These are phyloP conservation scores for Colletotrichum noveboracense DNA, from an alignment of 2,329 filamentous ascomycete genomes.

Conservation along the genomic window DNA sequence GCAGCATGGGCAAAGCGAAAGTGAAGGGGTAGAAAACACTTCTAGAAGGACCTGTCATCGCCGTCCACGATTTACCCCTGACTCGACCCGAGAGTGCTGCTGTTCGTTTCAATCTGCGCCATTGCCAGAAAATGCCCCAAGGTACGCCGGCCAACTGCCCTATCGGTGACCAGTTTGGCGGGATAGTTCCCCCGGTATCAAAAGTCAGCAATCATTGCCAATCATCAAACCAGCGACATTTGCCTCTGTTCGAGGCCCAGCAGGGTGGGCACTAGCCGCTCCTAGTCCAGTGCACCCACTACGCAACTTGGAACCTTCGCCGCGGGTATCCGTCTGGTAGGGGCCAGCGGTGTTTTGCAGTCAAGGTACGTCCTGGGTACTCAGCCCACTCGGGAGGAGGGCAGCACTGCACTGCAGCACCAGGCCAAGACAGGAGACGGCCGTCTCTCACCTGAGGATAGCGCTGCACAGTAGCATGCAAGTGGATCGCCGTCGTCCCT, in stretches of 20 bases:
- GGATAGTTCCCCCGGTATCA: neutral
- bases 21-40: neutral
- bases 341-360: neutral
- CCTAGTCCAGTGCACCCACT: conserved; percentile 5
- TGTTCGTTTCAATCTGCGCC: neutral
- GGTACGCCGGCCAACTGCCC: neutral
- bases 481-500: conserved; percentile 13
- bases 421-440: conserved; percentile 1
- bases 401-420: neutral
- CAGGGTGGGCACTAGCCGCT: conserved; percentile 13
- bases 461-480: neutral
- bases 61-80: neutral
- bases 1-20: neutral
- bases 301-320: neutral
- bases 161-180: neutral
- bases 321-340: neutral
- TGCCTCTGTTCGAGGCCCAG: conserved; percentile 3
- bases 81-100: neutral
- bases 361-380: neutral
- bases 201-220: conserved; percentile 2
- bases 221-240: conserved; percentile 15
- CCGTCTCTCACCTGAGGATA: conserved; percentile 9
- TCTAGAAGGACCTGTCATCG: neutral
- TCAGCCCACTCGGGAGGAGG: neutral
- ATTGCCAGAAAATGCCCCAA: neutral